Evolutionary conservation across 106 monocot genomes (phyloP).

Genomic region (Agapanthus africanus): DNA sequence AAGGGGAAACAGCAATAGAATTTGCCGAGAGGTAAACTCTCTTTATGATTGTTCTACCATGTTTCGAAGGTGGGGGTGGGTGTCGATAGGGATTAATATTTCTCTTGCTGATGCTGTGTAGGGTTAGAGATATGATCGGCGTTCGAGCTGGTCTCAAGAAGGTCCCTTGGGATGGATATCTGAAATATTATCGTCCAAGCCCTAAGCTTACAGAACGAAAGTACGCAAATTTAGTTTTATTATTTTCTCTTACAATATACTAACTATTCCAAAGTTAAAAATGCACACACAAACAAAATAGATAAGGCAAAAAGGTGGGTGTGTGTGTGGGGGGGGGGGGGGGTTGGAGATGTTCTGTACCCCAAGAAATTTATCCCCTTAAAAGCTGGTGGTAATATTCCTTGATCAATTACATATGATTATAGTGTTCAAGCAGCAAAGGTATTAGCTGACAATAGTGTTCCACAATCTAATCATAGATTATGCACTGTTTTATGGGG

Average conservation of each 20-base stretch:
- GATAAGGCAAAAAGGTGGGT: no score
- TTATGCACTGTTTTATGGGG: not conserved
- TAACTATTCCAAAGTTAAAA: no score
- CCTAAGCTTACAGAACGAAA: constrained; percentile 84
- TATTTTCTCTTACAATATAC: not conserved
- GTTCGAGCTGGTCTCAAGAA: constrained; percentile 86
- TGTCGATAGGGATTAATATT: not conserved
- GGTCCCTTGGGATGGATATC: constrained; percentile 99
- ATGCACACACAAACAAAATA: no score
- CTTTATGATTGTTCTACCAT: not conserved
- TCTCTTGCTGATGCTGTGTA: constrained; percentile 18
- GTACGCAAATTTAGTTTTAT: constrained; percentile 28
- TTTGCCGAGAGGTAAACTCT: constrained; percentile 85
- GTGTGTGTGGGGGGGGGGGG: no score
- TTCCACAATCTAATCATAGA: not conserved
- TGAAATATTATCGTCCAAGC: constrained; percentile 85
- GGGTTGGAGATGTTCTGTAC: no score
- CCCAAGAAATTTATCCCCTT: no score
- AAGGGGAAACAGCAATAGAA: constrained; percentile 83
- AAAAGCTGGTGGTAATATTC: no score
- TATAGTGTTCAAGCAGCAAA: no score
- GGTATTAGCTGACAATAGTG: no score
- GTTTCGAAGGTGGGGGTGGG: not conserved
- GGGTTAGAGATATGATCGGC: constrained; percentile 86
- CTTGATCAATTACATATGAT: no score